Evolutionary conservation across 768 basidiomycete species (phyloP), one percentile per base, ranked within the genome.

Genomic region (Kwoniella botswanensis): DNA sequence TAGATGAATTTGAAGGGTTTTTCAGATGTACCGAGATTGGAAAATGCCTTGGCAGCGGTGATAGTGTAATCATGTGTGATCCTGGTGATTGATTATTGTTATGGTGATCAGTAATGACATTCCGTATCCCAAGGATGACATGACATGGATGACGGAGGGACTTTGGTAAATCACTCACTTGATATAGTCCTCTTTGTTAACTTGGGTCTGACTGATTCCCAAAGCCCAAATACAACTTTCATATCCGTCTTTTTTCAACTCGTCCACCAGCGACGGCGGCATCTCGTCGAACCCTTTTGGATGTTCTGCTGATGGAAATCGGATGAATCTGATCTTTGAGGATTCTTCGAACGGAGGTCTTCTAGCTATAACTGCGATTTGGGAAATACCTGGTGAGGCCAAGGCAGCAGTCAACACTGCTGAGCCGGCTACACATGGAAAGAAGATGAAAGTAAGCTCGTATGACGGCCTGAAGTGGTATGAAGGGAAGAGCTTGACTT

Each of bases 1-100:
- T 78, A 85, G 44, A 86, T 78, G 68, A 86, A 85, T 22, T 81
- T 72, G 78, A 86, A 85, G 1, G 84, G 84, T 54, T 70, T 63
- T 15, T 67, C 72, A n/a, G 63, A 63, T 13, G 69, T 71, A 15
- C 81, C 83, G 11, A 81, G 76, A 15, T 81, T 79, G 17, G 77
- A 79, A 26, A 86, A 68, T 6, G 84, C 84, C 15, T 72, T 69
- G 12, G 80, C 76, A 17, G 81, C 79, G 7, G 81, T 71, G 65
- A 85, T 67, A 35, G 84, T 75, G 68, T 84, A 85, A 50, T 83
- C 84, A 68, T 84, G 77, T 7, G 85, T 86, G 63, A 85, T 78
- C 41, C 73, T 76, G 54, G 53, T 18, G 2, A 57, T 65, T 29
- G 12, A n/a, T 35, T 5, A 35, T 35, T 35, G 4, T 6, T 35